Evolutionary conservation across 805 yeast species (phyloP), one percentile per base, ranked within the genome.

Genomic region (Isabelozyma rhagii): DNA sequence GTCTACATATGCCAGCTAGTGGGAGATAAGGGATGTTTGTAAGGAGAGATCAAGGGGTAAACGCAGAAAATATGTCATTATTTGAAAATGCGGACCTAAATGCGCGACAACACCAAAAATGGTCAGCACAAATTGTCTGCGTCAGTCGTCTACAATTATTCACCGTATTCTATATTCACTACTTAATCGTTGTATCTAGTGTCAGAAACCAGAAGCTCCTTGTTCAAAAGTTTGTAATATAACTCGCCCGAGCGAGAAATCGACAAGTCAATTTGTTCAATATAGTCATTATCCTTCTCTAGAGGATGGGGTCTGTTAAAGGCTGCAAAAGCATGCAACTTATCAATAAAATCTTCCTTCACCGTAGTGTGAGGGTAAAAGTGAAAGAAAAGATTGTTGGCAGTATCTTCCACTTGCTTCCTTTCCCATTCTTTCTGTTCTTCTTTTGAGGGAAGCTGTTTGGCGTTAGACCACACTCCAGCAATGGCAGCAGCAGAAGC

Each of bases 401-500:
- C 69, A 11, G 54, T 53, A 3, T 46, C 44, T 10, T 55, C 57
- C 28, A 68, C 46, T 43, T 68, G 55, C 8, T 60, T 47, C 7
- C 50, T 17, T 34, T 67, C 72, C 73, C 77, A 73, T 8, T 56
- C 49, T 15, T 47, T 49, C 56, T 78, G 81, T 21, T 71, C 77
- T 27, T 68, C 68, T 13, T 58, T 52, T 0, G 71, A 41, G 1
- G 84, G 84, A 25, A 79, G 58, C 9, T 53, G 11, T 25, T 59
- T 63, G 28, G 65, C 64, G 5, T 62, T 62, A 2, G 81, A 67
- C 81, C 83, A 81, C 4, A 79, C 76, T n/a, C 84, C 84, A 13
- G 82, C 80, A 45, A 81, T 65, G 0, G 83, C 82, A n/a, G 81
- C 77, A 1, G 82, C 80, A 44, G 71, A 64, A 1, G 77, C 67